Percentiles rank a stretch among this genome's conserved stretches.
Conservation (phyloP, 1,139 yeast species). For the Pichia sp. region DNA sequence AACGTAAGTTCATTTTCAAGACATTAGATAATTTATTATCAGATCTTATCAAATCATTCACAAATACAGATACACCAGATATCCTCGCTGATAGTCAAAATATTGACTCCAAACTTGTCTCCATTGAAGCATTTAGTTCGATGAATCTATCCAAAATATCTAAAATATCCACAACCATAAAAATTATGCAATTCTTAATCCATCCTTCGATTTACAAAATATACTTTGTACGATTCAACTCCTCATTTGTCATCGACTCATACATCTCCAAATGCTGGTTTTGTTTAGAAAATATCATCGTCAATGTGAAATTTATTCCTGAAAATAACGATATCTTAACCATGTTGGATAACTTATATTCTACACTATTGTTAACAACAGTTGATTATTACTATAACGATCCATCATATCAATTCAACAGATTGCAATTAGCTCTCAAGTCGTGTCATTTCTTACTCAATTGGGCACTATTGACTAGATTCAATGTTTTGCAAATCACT, state of each 20-base stretch:
- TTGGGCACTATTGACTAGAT: constrained; percentile 28
- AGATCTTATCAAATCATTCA: constrained; percentile 17
- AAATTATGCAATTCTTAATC: constrained; percentile 27
- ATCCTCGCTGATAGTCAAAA: background rate
- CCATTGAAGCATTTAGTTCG: constrained; percentile 16
- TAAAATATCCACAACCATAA: constrained; percentile 27
- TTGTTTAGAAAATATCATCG: constrained; percentile 29
- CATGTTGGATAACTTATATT: constrained; percentile 27
- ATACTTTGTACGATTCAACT: constrained; percentile 22
- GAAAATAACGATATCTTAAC: constrained; percentile 12
- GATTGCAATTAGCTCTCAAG: constrained; percentile 19
- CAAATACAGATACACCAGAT: constrained; percentile 10
- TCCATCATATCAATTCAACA: constrained; percentile 15
- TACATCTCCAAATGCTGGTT: constrained; percentile 31
- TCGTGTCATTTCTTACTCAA: constrained; percentile 28
- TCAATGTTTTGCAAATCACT: constrained; percentile 26
- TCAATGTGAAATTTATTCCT: constrained; percentile 25
- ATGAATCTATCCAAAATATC: constrained; percentile 20
- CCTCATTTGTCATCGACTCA: constrained; percentile 24
- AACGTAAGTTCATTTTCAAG: constrained; percentile 21
- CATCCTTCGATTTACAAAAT: constrained; percentile 22
- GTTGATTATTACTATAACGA: constrained; percentile 22
- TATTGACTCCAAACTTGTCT: background rate
- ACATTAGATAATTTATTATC: constrained; percentile 20
- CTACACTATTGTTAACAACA: constrained; percentile 25